Conservation (phyloP, 371 early-diverging fungal species). For the Umbelopsis sp. region DNA sequence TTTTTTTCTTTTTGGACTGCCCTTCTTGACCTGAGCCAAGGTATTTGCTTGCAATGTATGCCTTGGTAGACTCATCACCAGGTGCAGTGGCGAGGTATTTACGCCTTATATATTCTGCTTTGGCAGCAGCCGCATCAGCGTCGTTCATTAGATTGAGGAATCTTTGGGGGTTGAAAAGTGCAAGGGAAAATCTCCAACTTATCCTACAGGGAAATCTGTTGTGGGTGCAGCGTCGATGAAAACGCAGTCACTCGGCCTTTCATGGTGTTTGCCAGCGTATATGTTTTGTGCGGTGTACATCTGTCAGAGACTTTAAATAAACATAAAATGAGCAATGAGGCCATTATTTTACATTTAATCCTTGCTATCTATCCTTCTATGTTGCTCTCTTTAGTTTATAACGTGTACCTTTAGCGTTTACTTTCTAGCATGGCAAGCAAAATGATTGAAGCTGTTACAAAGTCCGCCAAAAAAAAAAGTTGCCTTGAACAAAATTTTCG, state of each 20-base stretch:
- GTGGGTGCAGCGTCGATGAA: background rate
- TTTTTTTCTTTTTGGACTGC: constrained; percentile 44
- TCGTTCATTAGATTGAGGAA: background rate
- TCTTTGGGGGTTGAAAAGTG: background rate
- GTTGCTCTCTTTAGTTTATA: too few relatives aligned
- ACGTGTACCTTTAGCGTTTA: too few relatives aligned
- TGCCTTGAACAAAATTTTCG: constrained; percentile 10
- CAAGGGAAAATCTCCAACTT: background rate
- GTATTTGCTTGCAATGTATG: constrained; percentile 51
- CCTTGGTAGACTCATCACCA: constrained; percentile 53
- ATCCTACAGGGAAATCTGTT: too few relatives aligned
- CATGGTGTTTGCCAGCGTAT: too few relatives aligned
- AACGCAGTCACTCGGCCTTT: too few relatives aligned
- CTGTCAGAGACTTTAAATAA: too few relatives aligned
- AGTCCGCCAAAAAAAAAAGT: background rate
- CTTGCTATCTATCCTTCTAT: too few relatives aligned
- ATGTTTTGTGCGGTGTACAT: too few relatives aligned
- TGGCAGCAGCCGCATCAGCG: constrained; percentile 4
- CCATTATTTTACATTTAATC: too few relatives aligned
- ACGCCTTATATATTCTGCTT: constrained; percentile 24
- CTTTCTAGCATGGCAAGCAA: background rate
- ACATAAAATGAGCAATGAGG: too few relatives aligned
- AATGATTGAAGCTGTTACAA: background rate
- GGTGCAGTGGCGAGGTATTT: constrained; percentile 51
- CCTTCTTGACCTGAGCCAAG: constrained; percentile 25